Percentiles rank a stretch among this genome's conserved stretches.
Conservation (phyloP, 2,329 filamentous ascomycete genomes). For the Didymella segeticola region DNA sequence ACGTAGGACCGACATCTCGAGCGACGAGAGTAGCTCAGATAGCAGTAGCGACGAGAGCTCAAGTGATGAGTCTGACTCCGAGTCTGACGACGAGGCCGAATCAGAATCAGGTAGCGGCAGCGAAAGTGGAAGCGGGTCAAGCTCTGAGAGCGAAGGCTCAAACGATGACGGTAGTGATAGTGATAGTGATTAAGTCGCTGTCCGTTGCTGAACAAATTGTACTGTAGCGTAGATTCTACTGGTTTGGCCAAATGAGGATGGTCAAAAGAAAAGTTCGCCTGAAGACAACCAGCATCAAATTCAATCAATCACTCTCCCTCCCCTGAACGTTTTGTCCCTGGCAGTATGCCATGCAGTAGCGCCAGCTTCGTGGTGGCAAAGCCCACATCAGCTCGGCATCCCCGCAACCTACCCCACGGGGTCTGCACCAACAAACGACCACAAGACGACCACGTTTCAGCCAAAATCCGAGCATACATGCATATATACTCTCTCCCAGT, state of each 20-base stretch:
- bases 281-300: neutral
- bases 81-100: conserved; percentile 20
- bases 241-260: neutral
- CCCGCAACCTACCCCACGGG: conserved; percentile 9
- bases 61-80: conserved; percentile 29
- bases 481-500: neutral
- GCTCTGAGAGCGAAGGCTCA: conserved; percentile 7
- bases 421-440: neutral
- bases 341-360: neutral
- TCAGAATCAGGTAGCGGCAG: conserved; percentile 15
- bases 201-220: neutral
- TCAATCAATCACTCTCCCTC: neutral
- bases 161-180: conserved; percentile 25
- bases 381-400: conserved; percentile 23
- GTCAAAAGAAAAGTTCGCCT: neutral
- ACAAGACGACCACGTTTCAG: neutral
- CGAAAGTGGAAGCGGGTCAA: conserved; percentile 2
- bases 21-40: conserved; percentile 44
- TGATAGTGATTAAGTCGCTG: neutral
- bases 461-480: neutral
- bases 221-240: neutral
- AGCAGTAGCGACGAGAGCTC: conserved; percentile 36
- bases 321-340: neutral
- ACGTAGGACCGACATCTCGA: conserved; percentile 36
- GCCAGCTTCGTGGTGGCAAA: conserved; percentile 13